Percentiles rank a stretch among this genome's conserved stretches.
Conservation (phyloP, 371 early-diverging fungal genomes). For the Umbelopsis sp. region DNA sequence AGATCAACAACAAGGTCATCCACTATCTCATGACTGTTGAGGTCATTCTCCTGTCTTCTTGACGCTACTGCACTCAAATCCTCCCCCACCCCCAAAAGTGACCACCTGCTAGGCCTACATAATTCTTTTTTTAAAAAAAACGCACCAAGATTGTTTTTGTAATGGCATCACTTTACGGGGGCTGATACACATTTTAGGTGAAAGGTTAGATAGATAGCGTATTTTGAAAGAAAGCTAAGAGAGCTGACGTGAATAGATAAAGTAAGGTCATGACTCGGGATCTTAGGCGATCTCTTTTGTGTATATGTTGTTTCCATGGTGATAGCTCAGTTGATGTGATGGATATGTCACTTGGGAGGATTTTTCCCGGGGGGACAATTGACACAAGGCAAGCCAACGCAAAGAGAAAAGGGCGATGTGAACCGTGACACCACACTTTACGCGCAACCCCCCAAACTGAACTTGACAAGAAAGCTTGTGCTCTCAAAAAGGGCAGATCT, state of each 20-base stretch:
- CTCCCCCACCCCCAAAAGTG: neutral
- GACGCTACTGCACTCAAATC: too few species aligned
- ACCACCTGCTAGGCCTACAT: neutral
- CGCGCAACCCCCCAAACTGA: neutral
- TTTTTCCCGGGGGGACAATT: neutral
- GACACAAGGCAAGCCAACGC: neutral
- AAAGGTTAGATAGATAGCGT: too few species aligned
- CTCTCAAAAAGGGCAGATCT: conserved; percentile 2
- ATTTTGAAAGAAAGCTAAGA: too few species aligned
- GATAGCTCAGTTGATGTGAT: conserved; percentile 2
- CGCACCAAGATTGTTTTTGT: too few species aligned
- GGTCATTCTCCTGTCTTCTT: neutral
- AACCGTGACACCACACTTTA: neutral
- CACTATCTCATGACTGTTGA: neutral
- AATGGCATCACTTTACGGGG: too few species aligned
- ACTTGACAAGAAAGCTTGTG: conserved; percentile 14
- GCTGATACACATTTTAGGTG: too few species aligned
- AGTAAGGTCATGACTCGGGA: conserved; percentile 1
- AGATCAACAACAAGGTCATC: neutral
- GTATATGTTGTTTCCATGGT: conserved; percentile 4
- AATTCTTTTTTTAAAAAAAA: neutral
- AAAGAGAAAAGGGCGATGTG: neutral
- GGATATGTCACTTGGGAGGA: neutral
- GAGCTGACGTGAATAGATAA: neutral
- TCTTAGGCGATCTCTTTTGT: conserved; percentile 14